Percentiles rank a stretch among this genome's conserved stretches.
phyloP scores from a whole-genome alignment of 2,329 filamentous ascomycete species.

The Penicillium brasilianum region DNA sequence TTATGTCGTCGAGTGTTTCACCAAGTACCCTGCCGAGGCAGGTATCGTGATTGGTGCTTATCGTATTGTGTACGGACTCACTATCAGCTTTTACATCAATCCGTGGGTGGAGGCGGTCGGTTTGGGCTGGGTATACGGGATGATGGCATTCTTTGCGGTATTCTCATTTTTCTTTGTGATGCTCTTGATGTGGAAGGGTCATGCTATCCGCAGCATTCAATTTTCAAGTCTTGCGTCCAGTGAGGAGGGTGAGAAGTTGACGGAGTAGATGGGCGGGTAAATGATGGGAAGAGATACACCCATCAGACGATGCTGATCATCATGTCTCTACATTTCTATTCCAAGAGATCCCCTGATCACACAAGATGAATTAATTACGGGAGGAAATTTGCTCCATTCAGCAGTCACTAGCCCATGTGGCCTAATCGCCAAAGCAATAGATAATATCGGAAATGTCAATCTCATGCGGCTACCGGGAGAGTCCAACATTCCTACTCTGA shows the following conservation, averaged over 20 bases:
- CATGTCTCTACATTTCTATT: neutral
- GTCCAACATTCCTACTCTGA: neutral
- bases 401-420: neutral
- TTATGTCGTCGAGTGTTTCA: constrained; percentile 42
- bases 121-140: constrained; percentile 49
- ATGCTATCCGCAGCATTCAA: constrained; percentile 27
- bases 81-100: constrained; percentile 48
- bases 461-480: neutral
- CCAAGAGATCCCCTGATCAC: neutral
- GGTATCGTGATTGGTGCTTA: constrained; percentile 35
- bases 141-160: constrained; percentile 46
- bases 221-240: constrained; percentile 30
- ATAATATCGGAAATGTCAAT: neutral
- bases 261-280: constrained; percentile 7
- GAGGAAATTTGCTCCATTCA: neutral
- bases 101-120: constrained; percentile 45
- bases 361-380: neutral
- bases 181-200: constrained; percentile 35
- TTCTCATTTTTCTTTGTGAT: constrained; percentile 32
- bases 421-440: neutral
- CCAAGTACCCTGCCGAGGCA: constrained; percentile 44
- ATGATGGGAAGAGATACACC: too few relatives aligned
- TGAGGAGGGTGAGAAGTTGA: constrained; percentile 29
- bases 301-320: too few relatives aligned
- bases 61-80: constrained; percentile 45